Evolutionary conservation across 208 protist species (phyloP), one percentile per base, ranked within the genome.

Genomic region (Chromosphaera perkinsii): DNA sequence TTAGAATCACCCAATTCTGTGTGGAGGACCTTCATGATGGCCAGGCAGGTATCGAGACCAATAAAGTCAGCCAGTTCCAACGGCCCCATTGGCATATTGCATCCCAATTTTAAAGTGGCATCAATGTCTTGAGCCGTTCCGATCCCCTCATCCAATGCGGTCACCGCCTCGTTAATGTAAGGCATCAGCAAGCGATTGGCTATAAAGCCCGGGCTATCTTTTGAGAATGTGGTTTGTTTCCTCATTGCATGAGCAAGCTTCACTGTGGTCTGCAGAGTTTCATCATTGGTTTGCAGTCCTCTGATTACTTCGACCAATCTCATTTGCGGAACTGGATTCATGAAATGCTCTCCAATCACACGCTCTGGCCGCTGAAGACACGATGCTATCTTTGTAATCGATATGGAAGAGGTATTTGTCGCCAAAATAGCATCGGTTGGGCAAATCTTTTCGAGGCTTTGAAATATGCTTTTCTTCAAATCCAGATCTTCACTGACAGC

Each of bases 301-400:
- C 76, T 75, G 42, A 91, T 77, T 35, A 92, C 83, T 73, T 93
- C 89, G 55, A 91, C 78, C 29, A 93, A 78, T 78, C 88, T 87
- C 86, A 93, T 91, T 78, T 89, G 80, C 17, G 80, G 73, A 32
- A 93, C 89, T 0, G 89, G 89, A 24, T 84, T 89, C 77, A 93
- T 91, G 66, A 91, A 91, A 78, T 91, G 89, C 42, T 87, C 75
- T 37, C 87, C 89, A 49, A 66, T 81, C 51, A 93, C 88, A 47
- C 78, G 73, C 37, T 87, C 83, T 43, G 55, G 49, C 51, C 85
- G 78, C n/a, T 48, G 39, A 35, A 84, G 85, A 26, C 56, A 80
- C 12, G 55, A 39, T 4, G 83, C 82, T 57, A 88, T 85, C 45
- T 88, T 82, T 2, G 48, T 66, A 42, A 90, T 75, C 26, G 72